phyloP scores from a whole-genome alignment of 208 protist species.

The Zelonia costaricensis region DNA sequence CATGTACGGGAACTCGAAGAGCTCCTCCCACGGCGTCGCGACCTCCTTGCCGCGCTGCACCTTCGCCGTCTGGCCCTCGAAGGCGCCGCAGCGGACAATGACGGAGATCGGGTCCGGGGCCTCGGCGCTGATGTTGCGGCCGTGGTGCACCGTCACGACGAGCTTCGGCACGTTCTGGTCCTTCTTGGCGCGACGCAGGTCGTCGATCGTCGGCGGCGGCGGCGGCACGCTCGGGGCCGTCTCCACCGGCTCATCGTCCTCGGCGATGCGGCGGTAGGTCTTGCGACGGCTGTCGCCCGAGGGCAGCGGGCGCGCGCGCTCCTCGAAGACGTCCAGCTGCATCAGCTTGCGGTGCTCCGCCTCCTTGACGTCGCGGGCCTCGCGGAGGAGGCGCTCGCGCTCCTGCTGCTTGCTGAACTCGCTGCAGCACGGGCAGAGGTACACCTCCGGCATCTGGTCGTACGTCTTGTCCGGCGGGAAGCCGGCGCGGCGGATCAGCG shows the following conservation, averaged over 20 bases:
- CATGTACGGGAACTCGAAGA: slow-evolving; percentile 90
- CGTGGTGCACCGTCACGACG: slow-evolving; percentile 88
- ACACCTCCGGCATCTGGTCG: slow-evolving; percentile 84
- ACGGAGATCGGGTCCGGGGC: slow-evolving; percentile 72
- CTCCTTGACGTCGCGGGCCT: slow-evolving; percentile 70
- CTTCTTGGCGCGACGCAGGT: slow-evolving; percentile 50
- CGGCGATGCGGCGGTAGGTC: slow-evolving; percentile 35
- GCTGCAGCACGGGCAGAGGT: slow-evolving; percentile 85
- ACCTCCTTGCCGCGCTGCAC: slow-evolving; percentile 68
- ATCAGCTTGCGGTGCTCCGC: slow-evolving; percentile 60
- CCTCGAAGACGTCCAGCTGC: slow-evolving; percentile 91
- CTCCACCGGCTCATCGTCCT: slow-evolving; percentile 43
- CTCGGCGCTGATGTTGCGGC: slow-evolving; percentile 63
- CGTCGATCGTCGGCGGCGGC: slow-evolving; percentile 71
- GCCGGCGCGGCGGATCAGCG: slow-evolving; percentile 82
- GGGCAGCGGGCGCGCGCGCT: slow-evolving; percentile 72
- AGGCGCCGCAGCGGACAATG: slow-evolving; percentile 84
- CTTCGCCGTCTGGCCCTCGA: slow-evolving; percentile 88
- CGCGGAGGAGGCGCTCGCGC: slow-evolving; percentile 58
- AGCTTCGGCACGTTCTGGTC: slow-evolving; percentile 59
- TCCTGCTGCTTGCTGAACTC: slow-evolving; percentile 62
- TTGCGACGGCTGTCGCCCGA: slow-evolving; percentile 37
- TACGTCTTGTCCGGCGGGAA: slow-evolving; percentile 78
- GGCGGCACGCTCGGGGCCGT: slow-evolving; percentile 47
- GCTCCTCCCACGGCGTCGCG: slow-evolving; percentile 83